Base-by-base conservation (phyloP, 768 basidiomycete species). In the Termitomyces sp. region DNA sequence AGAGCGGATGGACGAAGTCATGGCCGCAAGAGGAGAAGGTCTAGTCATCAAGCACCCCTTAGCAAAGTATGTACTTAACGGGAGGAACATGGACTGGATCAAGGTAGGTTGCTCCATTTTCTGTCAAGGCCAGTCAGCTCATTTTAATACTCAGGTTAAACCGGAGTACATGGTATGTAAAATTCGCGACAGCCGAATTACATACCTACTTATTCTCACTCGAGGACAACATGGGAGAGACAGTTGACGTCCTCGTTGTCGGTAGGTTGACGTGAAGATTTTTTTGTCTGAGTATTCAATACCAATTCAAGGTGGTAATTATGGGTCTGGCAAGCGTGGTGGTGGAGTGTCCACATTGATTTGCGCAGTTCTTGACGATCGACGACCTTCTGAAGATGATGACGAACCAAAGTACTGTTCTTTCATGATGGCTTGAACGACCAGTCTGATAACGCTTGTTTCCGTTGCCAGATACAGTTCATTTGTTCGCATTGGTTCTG, bases 191-290 rank as follows among this genome's bases (percentile, higher is more conserved):
- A 1, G 20, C 48, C 34, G 56, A 10, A 32, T 9, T 20, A 32
- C 46, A 9, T 13, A 36, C 10, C n/a, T 13, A 18, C 34, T 44
- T 30, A 43, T 43, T 48, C 8, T n/a, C 36, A 14, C 4, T n/a
- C 14, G 20, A 92, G 91, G 93, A 95, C 63, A 89, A 92, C 59
- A 84, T 95, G 82, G 93, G 92, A 7, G 94, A 97, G 74, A 95
- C 90, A 0, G 87, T 95, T 3, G 96, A 98, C 64, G 84, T 96
- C 1, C 74, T 98, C 8, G 94, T 98, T 24, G 85, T 98, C 34
- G 92, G 93, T 88, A 67, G 62, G 86, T 65, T 32, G 26, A 18
- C 24, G 18, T 32, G 3, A 49, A 26, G 36, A 27, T 12, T 4
- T 51, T 13, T 27, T 37, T 30, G 3, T 30, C 7, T n/a, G n/a